Percentiles rank a stretch among this genome's conserved stretches.
phyloP scores from a whole-genome alignment of 441 rosid genomes.

The Croton laevigatus region DNA sequence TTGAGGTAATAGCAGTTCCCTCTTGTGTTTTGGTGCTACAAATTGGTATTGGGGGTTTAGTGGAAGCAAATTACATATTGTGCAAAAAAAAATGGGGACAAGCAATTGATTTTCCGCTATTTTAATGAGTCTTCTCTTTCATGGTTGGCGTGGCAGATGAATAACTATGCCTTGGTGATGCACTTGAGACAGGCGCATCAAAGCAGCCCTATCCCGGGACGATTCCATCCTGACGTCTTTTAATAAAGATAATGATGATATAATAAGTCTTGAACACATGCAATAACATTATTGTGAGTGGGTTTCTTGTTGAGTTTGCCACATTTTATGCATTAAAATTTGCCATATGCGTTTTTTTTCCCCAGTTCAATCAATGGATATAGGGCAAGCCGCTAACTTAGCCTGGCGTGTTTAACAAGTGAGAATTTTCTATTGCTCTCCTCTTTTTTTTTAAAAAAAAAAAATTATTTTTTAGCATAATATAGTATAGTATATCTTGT shows the following conservation, averaged over 20 bases:
- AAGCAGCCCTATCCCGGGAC: conserved; percentile 73
- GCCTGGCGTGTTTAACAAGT: conserved; percentile 1
- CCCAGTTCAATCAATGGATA: not conserved
- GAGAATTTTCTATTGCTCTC: not conserved
- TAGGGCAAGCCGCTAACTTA: not conserved
- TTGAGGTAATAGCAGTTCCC: conserved; percentile 46
- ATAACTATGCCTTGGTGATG: conserved; percentile 86
- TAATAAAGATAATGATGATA: conserved; percentile 1
- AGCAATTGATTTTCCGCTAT: not conserved
- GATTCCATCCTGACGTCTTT: conserved; percentile 66
- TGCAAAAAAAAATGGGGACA: not conserved
- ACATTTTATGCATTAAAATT: not conserved
- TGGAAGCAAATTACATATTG: not conserved
- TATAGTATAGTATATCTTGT: not conserved
- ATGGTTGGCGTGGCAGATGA: conserved; percentile 13
- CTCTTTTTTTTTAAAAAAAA: no score
- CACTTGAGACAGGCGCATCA: conserved; percentile 91
- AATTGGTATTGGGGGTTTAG: not conserved
- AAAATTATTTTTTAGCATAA: not conserved
- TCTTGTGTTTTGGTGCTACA: not conserved
- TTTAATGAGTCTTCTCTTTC: not conserved
- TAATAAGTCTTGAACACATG: not conserved
- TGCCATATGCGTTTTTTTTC: not conserved
- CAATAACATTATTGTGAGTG: not conserved
- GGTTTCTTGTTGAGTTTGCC: not conserved